Percentiles rank a stretch among this genome's conserved stretches.
Evolutionary conservation across 768 basidiomycete genomes (phyloP).

Genomic region (Arthromyces matolae): DNA sequence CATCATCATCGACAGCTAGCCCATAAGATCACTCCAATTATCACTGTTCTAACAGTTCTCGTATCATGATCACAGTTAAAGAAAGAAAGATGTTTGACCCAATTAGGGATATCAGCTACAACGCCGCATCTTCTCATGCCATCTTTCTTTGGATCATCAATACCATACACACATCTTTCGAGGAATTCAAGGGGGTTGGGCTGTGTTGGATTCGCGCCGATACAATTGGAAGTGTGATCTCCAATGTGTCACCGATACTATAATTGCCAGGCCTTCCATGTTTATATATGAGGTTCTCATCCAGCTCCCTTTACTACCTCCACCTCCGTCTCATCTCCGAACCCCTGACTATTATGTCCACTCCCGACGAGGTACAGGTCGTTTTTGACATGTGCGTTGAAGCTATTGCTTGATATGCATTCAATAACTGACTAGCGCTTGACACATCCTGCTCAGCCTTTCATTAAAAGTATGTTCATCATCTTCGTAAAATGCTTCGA

Average conservation of each 20-base stretch:
- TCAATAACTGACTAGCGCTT: not conserved
- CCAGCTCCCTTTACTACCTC: too few species aligned
- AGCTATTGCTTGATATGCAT: not conserved
- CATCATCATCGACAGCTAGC: too few species aligned
- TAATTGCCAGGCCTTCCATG: too few species aligned
- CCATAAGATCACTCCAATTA: too few species aligned
- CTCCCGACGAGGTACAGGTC: not conserved
- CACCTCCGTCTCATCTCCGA: too few species aligned
- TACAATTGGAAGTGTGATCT: not conserved
- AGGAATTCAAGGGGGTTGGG: not conserved
- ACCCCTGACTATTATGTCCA: too few species aligned
- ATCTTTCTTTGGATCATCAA: not conserved
- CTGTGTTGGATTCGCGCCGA: not conserved
- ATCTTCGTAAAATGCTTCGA: not conserved
- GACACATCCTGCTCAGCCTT: not conserved
- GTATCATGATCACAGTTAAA: too few species aligned
- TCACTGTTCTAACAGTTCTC: too few species aligned
- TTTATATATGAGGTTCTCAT: too few species aligned
- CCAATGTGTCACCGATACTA: too few species aligned
- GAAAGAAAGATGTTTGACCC: too few species aligned
- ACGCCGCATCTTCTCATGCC: not conserved
- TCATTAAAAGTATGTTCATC: not conserved
- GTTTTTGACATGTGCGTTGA: conserved; percentile 1
- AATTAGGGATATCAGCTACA: too few species aligned
- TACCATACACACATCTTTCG: not conserved